Evolutionary conservation across 2,329 filamentous ascomycete species (phyloP).

Genomic region (Stemphylium beticola): DNA sequence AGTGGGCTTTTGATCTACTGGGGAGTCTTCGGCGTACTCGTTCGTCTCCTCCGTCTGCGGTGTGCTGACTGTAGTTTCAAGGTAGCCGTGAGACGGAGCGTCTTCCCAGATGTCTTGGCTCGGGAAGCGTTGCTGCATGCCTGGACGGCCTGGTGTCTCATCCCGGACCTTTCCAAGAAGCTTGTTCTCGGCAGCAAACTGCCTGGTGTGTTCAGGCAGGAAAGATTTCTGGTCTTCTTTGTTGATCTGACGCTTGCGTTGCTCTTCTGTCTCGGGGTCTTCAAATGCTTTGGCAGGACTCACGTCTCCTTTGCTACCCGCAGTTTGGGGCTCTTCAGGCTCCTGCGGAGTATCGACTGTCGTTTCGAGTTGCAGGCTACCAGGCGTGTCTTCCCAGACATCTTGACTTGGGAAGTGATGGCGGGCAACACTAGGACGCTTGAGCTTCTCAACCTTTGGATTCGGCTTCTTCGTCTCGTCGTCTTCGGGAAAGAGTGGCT

Average conservation of each 20-base stretch:
- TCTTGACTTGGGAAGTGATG: conserved; percentile 90
- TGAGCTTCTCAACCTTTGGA: conserved; percentile 62
- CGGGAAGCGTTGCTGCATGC: conserved; percentile 75
- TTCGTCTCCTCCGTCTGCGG: conserved; percentile 59
- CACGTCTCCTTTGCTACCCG: conserved; percentile 49
- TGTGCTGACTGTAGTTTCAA: conserved; percentile 73
- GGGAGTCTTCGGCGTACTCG: conserved; percentile 46
- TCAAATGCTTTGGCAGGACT: conserved; percentile 50
- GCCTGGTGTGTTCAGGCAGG: conserved; percentile 54
- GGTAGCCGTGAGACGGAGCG: conserved; percentile 78
- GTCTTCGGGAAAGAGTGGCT: conserved; percentile 83
- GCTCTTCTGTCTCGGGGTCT: conserved; percentile 58
- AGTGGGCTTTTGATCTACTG: conserved; percentile 36
- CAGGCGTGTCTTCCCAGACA: conserved; percentile 95
- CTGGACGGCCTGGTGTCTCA: conserved; percentile 55
- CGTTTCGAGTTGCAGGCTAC: conserved; percentile 76
- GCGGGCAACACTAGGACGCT: conserved; percentile 57
- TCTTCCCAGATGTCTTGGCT: conserved; percentile 97
- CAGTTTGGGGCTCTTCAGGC: conserved; percentile 53
- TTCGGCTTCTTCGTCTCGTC: conserved; percentile 62
- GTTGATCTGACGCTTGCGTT: conserved; percentile 52
- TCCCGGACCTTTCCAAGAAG: conserved; percentile 62
- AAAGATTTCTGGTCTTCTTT: conserved; percentile 52
- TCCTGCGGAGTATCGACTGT: conserved; percentile 84
- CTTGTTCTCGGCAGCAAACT: conserved; percentile 63